phyloP scores from a whole-genome alignment of 2,329 filamentous ascomycete genomes.

The Knufia fluminis region DNA sequence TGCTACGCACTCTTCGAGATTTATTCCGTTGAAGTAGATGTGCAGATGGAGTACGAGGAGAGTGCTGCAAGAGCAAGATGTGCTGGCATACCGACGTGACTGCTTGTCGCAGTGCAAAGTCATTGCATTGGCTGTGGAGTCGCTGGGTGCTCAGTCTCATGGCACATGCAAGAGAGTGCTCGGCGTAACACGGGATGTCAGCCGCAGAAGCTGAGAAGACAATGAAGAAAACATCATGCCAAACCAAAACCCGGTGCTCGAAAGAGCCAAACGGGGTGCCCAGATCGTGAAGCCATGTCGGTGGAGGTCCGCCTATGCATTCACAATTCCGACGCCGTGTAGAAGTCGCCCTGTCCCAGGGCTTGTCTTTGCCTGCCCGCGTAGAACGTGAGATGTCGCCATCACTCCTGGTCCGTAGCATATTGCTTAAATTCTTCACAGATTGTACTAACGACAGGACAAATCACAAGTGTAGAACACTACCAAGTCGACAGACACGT shows the following conservation, averaged over 20 bases:
- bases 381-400: too few relatives aligned
- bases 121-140: too few relatives aligned
- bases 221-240: constrained; percentile 9
- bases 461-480: too few relatives aligned
- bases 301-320: too few relatives aligned
- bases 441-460: too few relatives aligned
- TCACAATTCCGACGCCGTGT: too few relatives aligned
- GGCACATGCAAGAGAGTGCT: not conserved
- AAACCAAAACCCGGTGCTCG: constrained; percentile 9
- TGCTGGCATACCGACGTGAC: not conserved
- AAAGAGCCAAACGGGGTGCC: constrained; percentile 10
- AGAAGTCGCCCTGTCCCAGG: too few relatives aligned
- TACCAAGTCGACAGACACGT: too few relatives aligned
- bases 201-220: not conserved
- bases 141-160: not conserved
- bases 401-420: too few relatives aligned
- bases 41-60: not conserved
- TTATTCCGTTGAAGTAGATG: constrained; percentile 97
- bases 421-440: too few relatives aligned
- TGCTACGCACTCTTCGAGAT: constrained; percentile 99
- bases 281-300: not conserved
- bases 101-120: not conserved
- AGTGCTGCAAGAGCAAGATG: not conserved
- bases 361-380: too few relatives aligned
- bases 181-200: not conserved